Evolutionary conservation across 352 stramenopile species (phyloP).

Genomic region (Phytopythium oedochilum): DNA sequence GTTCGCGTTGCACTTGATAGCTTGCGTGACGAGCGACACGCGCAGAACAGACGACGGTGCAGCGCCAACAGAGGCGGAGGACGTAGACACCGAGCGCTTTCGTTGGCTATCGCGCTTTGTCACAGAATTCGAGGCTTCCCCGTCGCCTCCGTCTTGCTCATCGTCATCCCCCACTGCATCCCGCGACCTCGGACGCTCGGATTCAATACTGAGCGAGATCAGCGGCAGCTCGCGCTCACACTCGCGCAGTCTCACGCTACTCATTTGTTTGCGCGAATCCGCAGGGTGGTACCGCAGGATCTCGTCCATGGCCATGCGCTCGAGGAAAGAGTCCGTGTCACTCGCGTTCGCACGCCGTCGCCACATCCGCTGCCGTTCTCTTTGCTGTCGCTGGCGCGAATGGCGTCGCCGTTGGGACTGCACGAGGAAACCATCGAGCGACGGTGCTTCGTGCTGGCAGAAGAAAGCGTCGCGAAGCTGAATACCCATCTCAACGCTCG

Average conservation of each 20-base stretch:
- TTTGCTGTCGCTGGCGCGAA: slow-evolving; percentile 2
- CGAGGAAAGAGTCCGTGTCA: slow-evolving; percentile 47
- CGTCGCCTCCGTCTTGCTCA: slow-evolving; percentile 5
- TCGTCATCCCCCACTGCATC: slow-evolving; percentile 13
- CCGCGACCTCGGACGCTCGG: slow-evolving; percentile 16
- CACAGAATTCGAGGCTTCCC: background rate
- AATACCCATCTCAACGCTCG: slow-evolving; percentile 61
- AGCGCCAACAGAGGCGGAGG: slow-evolving; percentile 3
- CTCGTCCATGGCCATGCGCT: slow-evolving; percentile 74
- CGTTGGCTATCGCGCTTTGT: background rate
- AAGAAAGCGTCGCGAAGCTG: slow-evolving; percentile 72
- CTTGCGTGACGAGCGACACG: slow-evolving; percentile 71
- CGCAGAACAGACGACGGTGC: slow-evolving; percentile 23
- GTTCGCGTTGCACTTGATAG: slow-evolving; percentile 78
- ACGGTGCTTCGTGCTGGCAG: slow-evolving; percentile 23
- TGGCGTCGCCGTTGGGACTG: background rate
- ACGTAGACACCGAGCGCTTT: background rate
- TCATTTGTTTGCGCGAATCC: slow-evolving; percentile 65
- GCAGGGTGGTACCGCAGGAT: slow-evolving; percentile 58
- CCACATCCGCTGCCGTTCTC: slow-evolving; percentile 10
- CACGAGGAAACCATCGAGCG: slow-evolving; percentile 7
- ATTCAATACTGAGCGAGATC: slow-evolving; percentile 61
- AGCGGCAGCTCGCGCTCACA: slow-evolving; percentile 68
- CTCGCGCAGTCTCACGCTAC: slow-evolving; percentile 54
- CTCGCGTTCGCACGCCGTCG: slow-evolving; percentile 5